Evolutionary conservation across 2,329 filamentous ascomycete genomes (phyloP).

Genomic region (Diaporthe batatas): DNA sequence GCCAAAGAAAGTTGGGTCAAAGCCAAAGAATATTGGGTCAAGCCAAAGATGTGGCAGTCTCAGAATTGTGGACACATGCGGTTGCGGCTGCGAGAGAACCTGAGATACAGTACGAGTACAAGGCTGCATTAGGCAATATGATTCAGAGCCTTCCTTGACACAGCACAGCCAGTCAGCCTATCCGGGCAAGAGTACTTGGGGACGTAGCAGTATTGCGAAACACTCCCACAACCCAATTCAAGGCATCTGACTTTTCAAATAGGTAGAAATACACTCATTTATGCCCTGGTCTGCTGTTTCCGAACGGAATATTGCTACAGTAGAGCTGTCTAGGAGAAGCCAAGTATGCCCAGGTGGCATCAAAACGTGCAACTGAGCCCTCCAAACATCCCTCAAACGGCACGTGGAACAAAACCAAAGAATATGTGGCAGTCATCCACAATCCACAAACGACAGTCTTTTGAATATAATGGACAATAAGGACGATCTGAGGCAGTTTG

Average conservation of each 20-base stretch:
- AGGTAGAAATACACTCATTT: background rate
- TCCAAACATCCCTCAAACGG: background rate
- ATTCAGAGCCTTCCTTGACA: background rate
- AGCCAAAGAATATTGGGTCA: background rate
- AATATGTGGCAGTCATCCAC: no score
- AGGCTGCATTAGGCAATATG: constrained; percentile 21
- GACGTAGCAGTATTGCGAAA: background rate
- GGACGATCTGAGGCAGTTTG: background rate
- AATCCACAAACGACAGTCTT: background rate
- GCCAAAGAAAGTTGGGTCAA: no score
- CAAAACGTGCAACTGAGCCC: background rate
- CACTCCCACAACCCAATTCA: background rate
- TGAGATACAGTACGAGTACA: background rate
- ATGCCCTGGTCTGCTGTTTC: background rate
- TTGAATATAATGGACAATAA: background rate
- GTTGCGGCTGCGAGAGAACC: background rate
- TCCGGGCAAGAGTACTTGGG: background rate
- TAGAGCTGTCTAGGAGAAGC: background rate
- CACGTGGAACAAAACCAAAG: background rate
- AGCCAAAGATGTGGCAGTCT: background rate
- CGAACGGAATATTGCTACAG: background rate
- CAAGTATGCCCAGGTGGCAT: background rate
- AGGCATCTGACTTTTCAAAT: no score
- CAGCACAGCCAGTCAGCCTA: background rate
- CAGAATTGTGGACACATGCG: no score